Evolutionary conservation across 2,329 filamentous ascomycete genomes (phyloP).

Genomic region (Neophaeococcomyces aloes): DNA sequence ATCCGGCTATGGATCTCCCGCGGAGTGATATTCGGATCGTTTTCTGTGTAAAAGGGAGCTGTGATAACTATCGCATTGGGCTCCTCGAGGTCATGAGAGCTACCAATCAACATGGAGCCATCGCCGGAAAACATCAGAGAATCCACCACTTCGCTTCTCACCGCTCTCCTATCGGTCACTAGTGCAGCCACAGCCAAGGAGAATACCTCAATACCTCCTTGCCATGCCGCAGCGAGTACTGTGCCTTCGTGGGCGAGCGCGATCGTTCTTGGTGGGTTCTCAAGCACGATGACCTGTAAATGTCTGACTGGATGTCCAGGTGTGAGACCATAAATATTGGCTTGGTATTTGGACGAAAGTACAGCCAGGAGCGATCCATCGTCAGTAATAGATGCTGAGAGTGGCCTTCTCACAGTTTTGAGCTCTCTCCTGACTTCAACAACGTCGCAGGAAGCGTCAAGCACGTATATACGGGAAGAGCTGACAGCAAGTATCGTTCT

Average conservation of each 20-base stretch:
- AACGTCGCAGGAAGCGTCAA: constrained; percentile 53
- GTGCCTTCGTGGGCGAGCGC: constrained; percentile 71
- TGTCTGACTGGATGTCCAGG: constrained; percentile 52
- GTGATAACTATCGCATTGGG: constrained; percentile 67
- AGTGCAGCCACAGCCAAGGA: constrained; percentile 56
- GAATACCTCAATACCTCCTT: constrained; percentile 79
- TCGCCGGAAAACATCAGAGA: constrained; percentile 65
- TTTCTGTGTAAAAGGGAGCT: constrained; percentile 63
- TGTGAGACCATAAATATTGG: constrained; percentile 71
- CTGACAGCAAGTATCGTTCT: constrained; percentile 70
- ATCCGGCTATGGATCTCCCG: constrained; percentile 58
- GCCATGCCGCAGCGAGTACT: constrained; percentile 73
- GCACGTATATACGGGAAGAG: constrained; percentile 71
- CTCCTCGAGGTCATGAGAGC: constrained; percentile 53
- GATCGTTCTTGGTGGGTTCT: constrained; percentile 67
- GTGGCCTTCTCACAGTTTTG: constrained; percentile 65
- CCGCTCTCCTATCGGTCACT: constrained; percentile 58
- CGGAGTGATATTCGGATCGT: constrained; percentile 39
- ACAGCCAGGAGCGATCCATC: constrained; percentile 68
- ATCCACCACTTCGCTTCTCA: constrained; percentile 69
- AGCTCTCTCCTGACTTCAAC: constrained; percentile 63
- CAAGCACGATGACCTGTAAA: constrained; percentile 63
- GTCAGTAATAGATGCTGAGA: constrained; percentile 68
- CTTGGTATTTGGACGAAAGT: constrained; percentile 68
- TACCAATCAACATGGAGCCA: constrained; percentile 67